Percentiles rank a stretch among this genome's conserved stretches.
Evolutionary conservation across 352 stramenopile genomes (phyloP).

Genomic region (Pythium phragmiticola): DNA sequence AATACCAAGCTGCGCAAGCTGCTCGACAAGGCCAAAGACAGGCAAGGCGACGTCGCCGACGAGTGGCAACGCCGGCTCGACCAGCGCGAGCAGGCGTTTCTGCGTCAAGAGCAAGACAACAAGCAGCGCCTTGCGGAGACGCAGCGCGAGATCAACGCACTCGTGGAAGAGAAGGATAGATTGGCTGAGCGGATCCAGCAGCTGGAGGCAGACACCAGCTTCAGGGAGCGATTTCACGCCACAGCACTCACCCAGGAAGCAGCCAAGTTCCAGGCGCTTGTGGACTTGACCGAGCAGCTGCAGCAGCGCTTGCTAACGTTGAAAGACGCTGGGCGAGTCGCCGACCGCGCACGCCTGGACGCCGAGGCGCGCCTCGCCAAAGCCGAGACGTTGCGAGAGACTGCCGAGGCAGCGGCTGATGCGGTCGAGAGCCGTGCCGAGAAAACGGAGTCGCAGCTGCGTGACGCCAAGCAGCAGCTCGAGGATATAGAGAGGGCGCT

Average conservation of each 20-base stretch:
- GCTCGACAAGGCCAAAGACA: conserved; percentile 48
- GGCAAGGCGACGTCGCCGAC: conserved; percentile 31
- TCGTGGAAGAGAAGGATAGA: conserved; percentile 30
- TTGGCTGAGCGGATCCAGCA: conserved; percentile 14
- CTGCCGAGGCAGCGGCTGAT: conserved; percentile 47
- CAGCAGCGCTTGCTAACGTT: conserved; percentile 33
- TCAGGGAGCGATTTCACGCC: conserved; percentile 13
- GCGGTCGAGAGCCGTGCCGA: conserved; percentile 39
- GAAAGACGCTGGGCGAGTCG: conserved; percentile 29
- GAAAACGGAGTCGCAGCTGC: conserved; percentile 37
- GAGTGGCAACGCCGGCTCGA: conserved; percentile 39
- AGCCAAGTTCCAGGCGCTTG: conserved; percentile 29
- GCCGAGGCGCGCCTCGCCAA: conserved; percentile 39
- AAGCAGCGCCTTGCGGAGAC: conserved; percentile 36
- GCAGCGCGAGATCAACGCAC: conserved; percentile 27
- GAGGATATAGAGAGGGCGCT: conserved; percentile 46
- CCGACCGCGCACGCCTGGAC: conserved; percentile 30
- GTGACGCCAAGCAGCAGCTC: conserved; percentile 31
- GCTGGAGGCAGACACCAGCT: conserved; percentile 17
- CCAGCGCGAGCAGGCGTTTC: conserved; percentile 48
- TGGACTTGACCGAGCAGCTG: conserved; percentile 31
- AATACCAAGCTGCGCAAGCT: conserved; percentile 54
- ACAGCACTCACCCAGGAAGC: conserved; percentile 24
- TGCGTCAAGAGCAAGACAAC: conserved; percentile 52
- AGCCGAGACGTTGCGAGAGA: conserved; percentile 40